Evolutionary conservation across 2,329 filamentous ascomycete genomes (phyloP), one percentile per base, ranked within the genome.

Genomic region (Botryotinia convoluta): DNA sequence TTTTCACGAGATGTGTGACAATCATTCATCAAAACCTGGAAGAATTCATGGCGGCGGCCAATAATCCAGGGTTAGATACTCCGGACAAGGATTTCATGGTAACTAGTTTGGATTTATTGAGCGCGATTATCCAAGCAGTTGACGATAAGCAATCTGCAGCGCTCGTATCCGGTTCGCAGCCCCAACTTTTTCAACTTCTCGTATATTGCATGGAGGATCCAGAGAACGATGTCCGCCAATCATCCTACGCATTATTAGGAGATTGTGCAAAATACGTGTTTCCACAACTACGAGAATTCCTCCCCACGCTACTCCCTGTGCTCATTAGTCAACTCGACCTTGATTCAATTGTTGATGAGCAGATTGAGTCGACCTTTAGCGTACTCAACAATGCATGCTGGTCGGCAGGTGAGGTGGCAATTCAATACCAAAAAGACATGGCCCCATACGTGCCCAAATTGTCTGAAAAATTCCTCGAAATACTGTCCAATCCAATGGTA

Each of bases 361-460:
- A 94, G 74, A 90, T 94, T 64, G 93, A 97, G 76, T 92, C 89
- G 29, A 91, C 91, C 22, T 98, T 97, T 82, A 94, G 94, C 74
- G 95, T 98, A 44, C 91, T 98, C 74, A 99, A 98, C 87, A 99
- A 99, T 81, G 95, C 96, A 35, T 98, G 95, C 84, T 99, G 96
- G 96, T 97, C 95, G 10, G 91, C 91, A 37, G 96, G 96, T 60
- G 96, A 99, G 84, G 96, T 98, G 75, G 90, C 94, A 26, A 90
- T 97, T 82, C 91, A 93, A 75, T 87, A 93, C 81, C 89, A 91
- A 77, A 89, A 91, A 75, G 89, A 87, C 71, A 93, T 98, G 89
- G 87, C 87, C 1, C 92, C 91, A 1, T 97, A 92, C 81, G 88
- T 94, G 16, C 90, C 93, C 35, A 89, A 92, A 75, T 85, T 99